Percentiles rank a stretch among this genome's conserved stretches.
Evolutionary conservation across 805 yeast species (phyloP).

Genomic region (Saccharomycopsis malanga): DNA sequence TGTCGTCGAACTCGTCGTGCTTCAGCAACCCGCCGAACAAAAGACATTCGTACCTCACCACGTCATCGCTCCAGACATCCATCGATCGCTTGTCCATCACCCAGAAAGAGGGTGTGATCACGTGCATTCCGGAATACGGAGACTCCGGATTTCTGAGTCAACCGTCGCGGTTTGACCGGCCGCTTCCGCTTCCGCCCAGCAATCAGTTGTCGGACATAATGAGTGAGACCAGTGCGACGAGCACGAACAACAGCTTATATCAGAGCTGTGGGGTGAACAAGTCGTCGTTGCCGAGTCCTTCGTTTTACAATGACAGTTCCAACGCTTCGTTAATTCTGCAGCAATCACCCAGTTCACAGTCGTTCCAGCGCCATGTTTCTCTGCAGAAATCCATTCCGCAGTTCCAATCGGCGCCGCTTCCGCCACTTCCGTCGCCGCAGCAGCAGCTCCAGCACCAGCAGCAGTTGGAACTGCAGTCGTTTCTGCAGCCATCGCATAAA

Average conservation of each 20-base stretch:
- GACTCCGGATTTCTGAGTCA: slow-evolving; percentile 1
- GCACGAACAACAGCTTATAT: not conserved
- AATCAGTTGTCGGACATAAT: slow-evolving; percentile 2
- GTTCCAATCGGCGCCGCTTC: slow-evolving; percentile 4
- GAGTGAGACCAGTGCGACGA: slow-evolving; percentile 4
- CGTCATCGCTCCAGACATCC: slow-evolving; percentile 19
- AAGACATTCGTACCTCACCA: slow-evolving; percentile 16
- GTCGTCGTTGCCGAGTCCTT: not conserved
- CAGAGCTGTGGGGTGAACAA: not conserved
- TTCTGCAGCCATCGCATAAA: slow-evolving; percentile 24
- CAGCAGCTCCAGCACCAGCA: slow-evolving; percentile 14
- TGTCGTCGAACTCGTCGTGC: slow-evolving; percentile 12
- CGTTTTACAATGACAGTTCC: slow-evolving; percentile 3
- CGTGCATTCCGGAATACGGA: slow-evolving; percentile 12
- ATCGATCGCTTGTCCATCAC: slow-evolving; percentile 11
- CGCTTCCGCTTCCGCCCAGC: slow-evolving; percentile 16
- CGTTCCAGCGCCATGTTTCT: not conserved
- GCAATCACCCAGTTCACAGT: not conserved
- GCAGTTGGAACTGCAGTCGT: slow-evolving; percentile 15
- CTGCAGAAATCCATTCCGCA: not conserved
- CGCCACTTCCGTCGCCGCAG: slow-evolving; percentile 13
- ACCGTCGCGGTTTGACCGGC: slow-evolving; percentile 17
- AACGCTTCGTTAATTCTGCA: slow-evolving; percentile 2
- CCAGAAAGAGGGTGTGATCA: slow-evolving; percentile 9
- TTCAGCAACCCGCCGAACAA: slow-evolving; percentile 6